Evolutionary conservation across 2,329 filamentous ascomycete species (phyloP), one percentile per base, ranked within the genome.

Genomic region (Aspergillus sclerotialis): DNA sequence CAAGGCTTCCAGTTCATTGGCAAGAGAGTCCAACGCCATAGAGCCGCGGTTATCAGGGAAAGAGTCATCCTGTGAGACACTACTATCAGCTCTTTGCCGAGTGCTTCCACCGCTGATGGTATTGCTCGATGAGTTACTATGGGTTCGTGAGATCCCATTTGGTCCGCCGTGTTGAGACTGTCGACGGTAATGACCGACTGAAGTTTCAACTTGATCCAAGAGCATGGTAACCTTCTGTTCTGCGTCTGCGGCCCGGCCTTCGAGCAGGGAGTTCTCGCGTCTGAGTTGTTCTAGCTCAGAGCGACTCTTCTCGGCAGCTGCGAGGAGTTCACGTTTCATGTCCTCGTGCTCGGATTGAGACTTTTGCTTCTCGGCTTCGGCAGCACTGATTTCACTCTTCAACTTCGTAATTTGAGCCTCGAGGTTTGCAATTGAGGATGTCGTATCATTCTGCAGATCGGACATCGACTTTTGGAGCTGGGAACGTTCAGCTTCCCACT

Each of bases 221-320:
- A 98, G 78, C 52, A 94, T 76, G 19, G 85, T 86, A 14, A 98
- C 92, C 54, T 94, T 94, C 45, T 85, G 80, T 65, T 98, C 92
- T 1, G 92, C 92, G 58, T 95, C 90, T 33, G 78, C 72, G 5
- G 89, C 90, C 28, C 90, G 84, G 48, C 79, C 78, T 58, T 96
- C 89, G 3, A 98, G 76, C 23, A 82, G 67, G 0, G 68, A 63
- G 51, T 96, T 94, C 61, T 95, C 89, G 35, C 80, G 74, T 50
- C 88, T 86, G 21, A 96, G 71, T 45, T 86, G 76, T 42, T 93
- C 84, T 16, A 96, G 68, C 37, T 94, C 84, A 27, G 71, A 71
- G 41, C 76, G 76, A 35, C 75, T 68, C 40, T 73, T 71, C 37
- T 77, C 64, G 4, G 65, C 63, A 8, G 65, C 70, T 18, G 67